Percentiles rank a stretch among this genome's conserved stretches.
Conservation (phyloP, 768 basidiomycete species). For the Coprinopsis sp. region DNA sequence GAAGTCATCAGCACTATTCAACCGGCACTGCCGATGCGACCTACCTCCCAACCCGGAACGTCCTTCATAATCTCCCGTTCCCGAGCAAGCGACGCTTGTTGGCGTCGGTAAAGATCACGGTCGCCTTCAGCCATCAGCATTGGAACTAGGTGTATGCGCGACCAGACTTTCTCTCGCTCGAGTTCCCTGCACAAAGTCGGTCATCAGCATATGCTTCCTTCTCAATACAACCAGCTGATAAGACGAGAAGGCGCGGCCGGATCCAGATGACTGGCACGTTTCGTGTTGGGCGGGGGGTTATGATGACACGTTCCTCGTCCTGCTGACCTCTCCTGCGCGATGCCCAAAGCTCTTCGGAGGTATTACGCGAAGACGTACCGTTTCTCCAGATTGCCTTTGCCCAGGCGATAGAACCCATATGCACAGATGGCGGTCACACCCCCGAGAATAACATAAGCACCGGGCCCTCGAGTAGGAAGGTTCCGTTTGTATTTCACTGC, state of each 20-base stretch:
- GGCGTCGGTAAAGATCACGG: conserved; percentile 79
- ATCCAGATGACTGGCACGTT: conserved; percentile 68
- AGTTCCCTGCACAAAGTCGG: conserved; percentile 69
- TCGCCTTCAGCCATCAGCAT: conserved; percentile 91
- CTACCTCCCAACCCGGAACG: conserved; percentile 90
- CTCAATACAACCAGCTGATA: conserved; percentile 48
- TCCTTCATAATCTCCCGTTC: conserved; percentile 95
- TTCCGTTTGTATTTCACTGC: conserved; percentile 93
- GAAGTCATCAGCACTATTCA: conserved; percentile 13
- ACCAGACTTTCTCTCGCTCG: conserved; percentile 90
- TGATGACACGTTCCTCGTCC: conserved; percentile 63
- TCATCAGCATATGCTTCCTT: conserved; percentile 39
- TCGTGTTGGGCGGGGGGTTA: conserved; percentile 54
- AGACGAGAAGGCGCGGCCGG: conserved; percentile 43
- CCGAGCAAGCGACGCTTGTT: conserved; percentile 68
- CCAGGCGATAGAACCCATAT: conserved; percentile 89
- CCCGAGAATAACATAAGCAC: conserved; percentile 79
- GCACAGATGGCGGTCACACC: conserved; percentile 83
- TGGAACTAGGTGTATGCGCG: conserved; percentile 90
- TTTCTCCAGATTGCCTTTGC: conserved; percentile 87
- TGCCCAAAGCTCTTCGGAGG: conserved; percentile 6
- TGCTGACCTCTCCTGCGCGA: conserved; percentile 42
- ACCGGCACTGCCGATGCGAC: conserved; percentile 26
- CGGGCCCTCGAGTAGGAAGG: conserved; percentile 83
- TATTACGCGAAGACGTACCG: conserved; percentile 54